Evolutionary conservation across 2,329 filamentous ascomycete genomes (phyloP).

Genomic region (Neonectria ditissima): DNA sequence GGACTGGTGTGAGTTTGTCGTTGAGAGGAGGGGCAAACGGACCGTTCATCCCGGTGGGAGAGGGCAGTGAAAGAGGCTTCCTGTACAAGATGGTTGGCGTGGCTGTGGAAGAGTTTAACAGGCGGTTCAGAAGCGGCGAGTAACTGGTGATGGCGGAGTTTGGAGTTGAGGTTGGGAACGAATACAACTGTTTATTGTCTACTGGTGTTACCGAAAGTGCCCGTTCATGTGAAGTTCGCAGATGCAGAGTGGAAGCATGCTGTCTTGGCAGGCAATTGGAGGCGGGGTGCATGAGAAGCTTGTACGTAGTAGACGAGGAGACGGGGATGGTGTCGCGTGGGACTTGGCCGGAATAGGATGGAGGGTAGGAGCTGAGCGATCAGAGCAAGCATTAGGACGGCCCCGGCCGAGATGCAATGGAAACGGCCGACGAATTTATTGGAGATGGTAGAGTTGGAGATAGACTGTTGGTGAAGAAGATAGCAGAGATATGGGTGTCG

Average conservation of each 20-base stretch:
- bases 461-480: background rate
- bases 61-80: slow-evolving; percentile 78
- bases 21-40: slow-evolving; percentile 92
- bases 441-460: background rate
- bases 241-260: background rate
- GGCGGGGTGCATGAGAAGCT: slow-evolving; percentile 6
- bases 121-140: slow-evolving; percentile 63
- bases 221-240: background rate
- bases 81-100: slow-evolving; percentile 74
- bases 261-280: background rate
- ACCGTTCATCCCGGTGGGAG: slow-evolving; percentile 93
- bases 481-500: background rate
- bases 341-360: slow-evolving; percentile 16
- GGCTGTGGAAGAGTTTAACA: slow-evolving; percentile 76
- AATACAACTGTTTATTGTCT: background rate
- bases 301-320: background rate
- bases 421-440: slow-evolving; percentile 6
- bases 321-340: slow-evolving; percentile 15
- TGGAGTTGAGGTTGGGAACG: background rate
- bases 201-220: background rate
- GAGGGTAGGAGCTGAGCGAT: background rate
- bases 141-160: slow-evolving; percentile 24
- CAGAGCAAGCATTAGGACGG: slow-evolving; percentile 6
- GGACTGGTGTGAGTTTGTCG: slow-evolving; percentile 90
- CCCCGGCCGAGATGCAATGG: slow-evolving; percentile 23